Evolutionary conservation across 257 asterid species (phyloP).

Genomic region (Nicotiana obtusifolia): DNA sequence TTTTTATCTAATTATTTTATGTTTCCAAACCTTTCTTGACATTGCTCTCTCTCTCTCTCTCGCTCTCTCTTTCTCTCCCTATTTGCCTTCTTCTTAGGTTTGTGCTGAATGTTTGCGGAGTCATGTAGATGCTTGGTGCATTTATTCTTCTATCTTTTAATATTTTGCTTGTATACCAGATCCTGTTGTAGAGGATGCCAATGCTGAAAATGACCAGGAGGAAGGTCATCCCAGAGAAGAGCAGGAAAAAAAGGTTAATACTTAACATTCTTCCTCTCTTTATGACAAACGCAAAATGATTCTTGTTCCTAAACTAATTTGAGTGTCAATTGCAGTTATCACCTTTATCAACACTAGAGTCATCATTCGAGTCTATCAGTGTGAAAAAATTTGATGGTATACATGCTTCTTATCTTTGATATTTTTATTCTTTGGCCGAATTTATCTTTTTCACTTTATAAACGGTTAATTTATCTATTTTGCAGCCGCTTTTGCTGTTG

Average conservation of each 20-base stretch:
- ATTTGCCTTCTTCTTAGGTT: not conserved
- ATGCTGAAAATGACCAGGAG: slow-evolving; percentile 31
- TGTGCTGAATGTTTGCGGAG: not conserved
- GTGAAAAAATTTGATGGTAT: slow-evolving; percentile 93
- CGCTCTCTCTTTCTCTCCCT: not conserved
- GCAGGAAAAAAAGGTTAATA: slow-evolving; percentile 63
- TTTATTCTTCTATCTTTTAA: not conserved
- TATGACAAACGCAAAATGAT: not conserved
- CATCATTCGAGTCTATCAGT: slow-evolving; percentile 77
- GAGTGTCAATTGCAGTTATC: slow-evolving; percentile 61
- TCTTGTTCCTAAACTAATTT: slow-evolving; percentile 13
- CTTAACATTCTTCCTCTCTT: slow-evolving; percentile 14
- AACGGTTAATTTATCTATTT: slow-evolving; percentile 1
- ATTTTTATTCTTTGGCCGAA: not conserved
- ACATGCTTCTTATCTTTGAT: slow-evolving; percentile 9
- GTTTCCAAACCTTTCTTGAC: not conserved
- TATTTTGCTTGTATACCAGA: slow-evolving; percentile 30
- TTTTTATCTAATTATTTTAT: not conserved
- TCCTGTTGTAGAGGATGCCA: slow-evolving; percentile 37
- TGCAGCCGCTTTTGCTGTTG: slow-evolving; percentile 82
- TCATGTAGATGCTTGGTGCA: not conserved
- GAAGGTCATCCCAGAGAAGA: slow-evolving; percentile 49
- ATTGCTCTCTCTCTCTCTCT: not conserved
- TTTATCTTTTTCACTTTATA: not conserved
- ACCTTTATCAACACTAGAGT: slow-evolving; percentile 80